A percentile compares a stretch with the other conserved stretches of the same genome.
Evolutionary conservation across 1,284 basidiomycete species (phyloP).

Genomic region (Irpex sp.): DNA sequence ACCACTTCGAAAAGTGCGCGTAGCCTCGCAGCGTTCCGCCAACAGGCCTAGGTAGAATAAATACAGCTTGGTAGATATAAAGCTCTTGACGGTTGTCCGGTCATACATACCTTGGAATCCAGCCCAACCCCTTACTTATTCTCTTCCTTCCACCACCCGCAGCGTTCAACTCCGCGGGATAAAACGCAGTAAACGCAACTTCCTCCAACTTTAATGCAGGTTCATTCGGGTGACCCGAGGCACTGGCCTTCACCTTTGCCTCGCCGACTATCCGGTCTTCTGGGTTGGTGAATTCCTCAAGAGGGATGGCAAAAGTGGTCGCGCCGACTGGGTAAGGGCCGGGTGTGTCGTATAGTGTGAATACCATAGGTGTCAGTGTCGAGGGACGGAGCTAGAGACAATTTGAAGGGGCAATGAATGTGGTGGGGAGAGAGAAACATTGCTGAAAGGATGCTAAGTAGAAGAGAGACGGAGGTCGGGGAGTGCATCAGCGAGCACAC

Average conservation of each 20-base stretch:
- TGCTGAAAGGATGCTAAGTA: not conserved
- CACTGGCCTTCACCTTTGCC: conserved; percentile 30
- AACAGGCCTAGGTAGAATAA: conserved; percentile 25
- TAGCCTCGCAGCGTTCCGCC: conserved; percentile 41
- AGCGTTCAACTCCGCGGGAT: conserved; percentile 38
- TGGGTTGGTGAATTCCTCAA: conserved; percentile 18
- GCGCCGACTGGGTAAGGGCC: conserved; percentile 52
- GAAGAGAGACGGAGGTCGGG: not conserved
- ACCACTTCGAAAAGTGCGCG: conserved; percentile 39
- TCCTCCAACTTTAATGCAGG: conserved; percentile 50
- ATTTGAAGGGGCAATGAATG: not conserved
- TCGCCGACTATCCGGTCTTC: conserved; percentile 37
- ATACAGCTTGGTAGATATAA: not conserved
- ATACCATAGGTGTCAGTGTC: conserved; percentile 22
- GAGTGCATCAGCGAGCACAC: not conserved
- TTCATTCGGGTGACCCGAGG: conserved; percentile 25
- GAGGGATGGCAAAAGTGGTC: conserved; percentile 46
- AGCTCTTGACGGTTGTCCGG: not conserved
- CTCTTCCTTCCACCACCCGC: conserved; percentile 13
- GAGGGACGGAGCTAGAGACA: not conserved
- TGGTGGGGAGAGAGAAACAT: not conserved
- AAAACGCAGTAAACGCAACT: conserved; percentile 57
- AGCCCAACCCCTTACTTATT: conserved; percentile 40
- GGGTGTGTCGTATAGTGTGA: conserved; percentile 38
- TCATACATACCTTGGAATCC: conserved; percentile 48